These are phyloP conservation scores for Lentinula raphanica DNA, from an alignment of 768 basidiomycete species.

Conservation along the genomic window DNA sequence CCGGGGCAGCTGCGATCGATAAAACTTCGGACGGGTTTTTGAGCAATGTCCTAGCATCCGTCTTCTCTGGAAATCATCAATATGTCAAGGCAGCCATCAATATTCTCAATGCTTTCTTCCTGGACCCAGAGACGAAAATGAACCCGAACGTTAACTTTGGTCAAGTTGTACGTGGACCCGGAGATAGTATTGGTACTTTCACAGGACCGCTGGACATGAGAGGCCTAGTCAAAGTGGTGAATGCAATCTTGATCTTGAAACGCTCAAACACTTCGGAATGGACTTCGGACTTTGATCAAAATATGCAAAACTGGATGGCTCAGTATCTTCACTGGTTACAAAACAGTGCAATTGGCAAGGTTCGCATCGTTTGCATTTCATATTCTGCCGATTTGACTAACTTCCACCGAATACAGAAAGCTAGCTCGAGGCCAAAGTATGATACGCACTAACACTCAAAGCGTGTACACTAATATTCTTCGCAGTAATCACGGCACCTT, in stretches of 20 bases:
- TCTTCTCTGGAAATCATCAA: constrained; percentile 22
- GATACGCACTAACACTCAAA: constrained; percentile 9
- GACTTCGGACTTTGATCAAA: constrained; percentile 32
- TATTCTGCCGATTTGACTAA: not conserved
- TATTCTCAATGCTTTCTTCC: constrained; percentile 44
- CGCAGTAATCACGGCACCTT: constrained; percentile 52
- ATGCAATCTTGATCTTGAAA: constrained; percentile 39
- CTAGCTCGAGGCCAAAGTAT: constrained; percentile 44
- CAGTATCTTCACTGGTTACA: constrained; percentile 42
- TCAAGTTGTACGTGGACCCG: constrained; percentile 50
- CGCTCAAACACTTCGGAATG: constrained; percentile 32
- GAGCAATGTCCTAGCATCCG: constrained; percentile 41
- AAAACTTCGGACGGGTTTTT: constrained; percentile 37
- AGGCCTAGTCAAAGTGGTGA: constrained; percentile 44
- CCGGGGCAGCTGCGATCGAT: constrained; percentile 36
- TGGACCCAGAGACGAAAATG: constrained; percentile 38
- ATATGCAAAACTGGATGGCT: constrained; percentile 38
- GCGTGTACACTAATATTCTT: not conserved
- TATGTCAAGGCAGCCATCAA: constrained; percentile 32
- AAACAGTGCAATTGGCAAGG: constrained; percentile 36
- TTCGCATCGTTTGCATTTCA: not conserved
- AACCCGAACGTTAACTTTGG: constrained; percentile 52
- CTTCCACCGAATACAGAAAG: constrained; percentile 5
- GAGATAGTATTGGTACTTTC: constrained; percentile 38
- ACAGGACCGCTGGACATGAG: constrained; percentile 52